Conservation (phyloP, 148 eudicot species). For the Rhododendron williamsianum region DNA sequence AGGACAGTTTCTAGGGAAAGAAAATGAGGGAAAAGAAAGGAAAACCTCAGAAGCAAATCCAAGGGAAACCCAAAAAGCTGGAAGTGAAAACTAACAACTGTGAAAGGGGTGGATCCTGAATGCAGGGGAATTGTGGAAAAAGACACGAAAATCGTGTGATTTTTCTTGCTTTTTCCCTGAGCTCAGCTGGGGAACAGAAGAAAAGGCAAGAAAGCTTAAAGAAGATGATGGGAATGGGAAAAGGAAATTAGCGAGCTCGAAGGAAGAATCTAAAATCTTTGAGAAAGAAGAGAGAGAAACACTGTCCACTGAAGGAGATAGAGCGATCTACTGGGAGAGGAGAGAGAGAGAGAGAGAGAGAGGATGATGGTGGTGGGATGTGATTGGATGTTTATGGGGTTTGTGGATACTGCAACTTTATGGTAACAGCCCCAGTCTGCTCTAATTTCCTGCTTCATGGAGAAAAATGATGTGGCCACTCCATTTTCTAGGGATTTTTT, state of each 20-base stretch:
- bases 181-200: conserved; percentile 14
- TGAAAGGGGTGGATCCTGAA: conserved; percentile 17
- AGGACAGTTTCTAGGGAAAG: conserved; percentile 12
- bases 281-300: conserved; percentile 22
- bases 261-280: conserved; percentile 47
- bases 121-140: background rate
- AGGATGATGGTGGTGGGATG: conserved; percentile 32
- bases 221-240: conserved; percentile 8
- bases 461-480: background rate
- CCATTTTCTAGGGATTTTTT: background rate
- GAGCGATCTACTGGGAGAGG: background rate
- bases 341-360: background rate
- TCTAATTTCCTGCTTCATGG: background rate
- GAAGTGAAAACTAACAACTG: conserved; percentile 26
- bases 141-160: conserved; percentile 12
- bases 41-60: background rate
- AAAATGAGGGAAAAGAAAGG: background rate
- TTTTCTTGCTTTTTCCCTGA: conserved; percentile 21
- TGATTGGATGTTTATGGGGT: conserved; percentile 40
- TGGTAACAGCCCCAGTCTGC: background rate
- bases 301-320: conserved; percentile 1
- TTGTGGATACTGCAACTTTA: conserved; percentile 36
- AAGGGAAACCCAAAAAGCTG: conserved; percentile 23
- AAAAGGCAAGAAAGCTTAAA: conserved; percentile 17
- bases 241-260: conserved; percentile 36